Conservation (phyloP, 148 eudicot species). For the Camellia japonica region DNA sequence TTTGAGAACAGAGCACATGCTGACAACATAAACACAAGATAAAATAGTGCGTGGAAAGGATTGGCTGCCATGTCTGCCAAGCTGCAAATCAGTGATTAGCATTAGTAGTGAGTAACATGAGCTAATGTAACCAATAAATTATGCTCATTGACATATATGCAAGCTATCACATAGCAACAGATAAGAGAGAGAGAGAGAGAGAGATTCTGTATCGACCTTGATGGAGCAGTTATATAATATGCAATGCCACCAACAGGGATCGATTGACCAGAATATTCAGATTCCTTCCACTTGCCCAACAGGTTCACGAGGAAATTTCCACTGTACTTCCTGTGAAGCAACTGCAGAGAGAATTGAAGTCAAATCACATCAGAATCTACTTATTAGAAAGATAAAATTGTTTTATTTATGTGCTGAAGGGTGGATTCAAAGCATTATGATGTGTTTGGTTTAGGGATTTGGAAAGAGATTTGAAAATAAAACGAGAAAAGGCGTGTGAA, state of each 20-base stretch:
- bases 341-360: conserved; percentile 29
- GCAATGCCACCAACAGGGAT: conserved; percentile 95
- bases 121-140: not conserved
- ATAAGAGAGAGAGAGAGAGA: not conserved
- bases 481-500: too few relatives aligned
- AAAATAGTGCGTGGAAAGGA: conserved; percentile 86
- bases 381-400: not conserved
- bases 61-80: conserved; percentile 87
- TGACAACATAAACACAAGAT: conserved; percentile 78
- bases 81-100: conserved; percentile 33
- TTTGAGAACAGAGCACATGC: conserved; percentile 88
- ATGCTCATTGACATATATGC: not conserved
- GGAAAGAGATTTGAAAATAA: too few relatives aligned
- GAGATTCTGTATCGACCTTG: conserved; percentile 41
- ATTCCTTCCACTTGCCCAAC: conserved; percentile 83
- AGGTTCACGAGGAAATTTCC: conserved; percentile 71
- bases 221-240: conserved; percentile 81
- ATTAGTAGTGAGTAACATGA: not conserved
- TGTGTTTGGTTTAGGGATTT: too few relatives aligned
- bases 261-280: conserved; percentile 77
- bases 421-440: too few relatives aligned
- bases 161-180: not conserved
- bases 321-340: conserved; percentile 66
- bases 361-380: not conserved
- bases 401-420: not conserved